Base-by-base conservation (phyloP, 2,329 filamentous ascomycete genomes). In the Botrytis pseudocinerea region DNA sequence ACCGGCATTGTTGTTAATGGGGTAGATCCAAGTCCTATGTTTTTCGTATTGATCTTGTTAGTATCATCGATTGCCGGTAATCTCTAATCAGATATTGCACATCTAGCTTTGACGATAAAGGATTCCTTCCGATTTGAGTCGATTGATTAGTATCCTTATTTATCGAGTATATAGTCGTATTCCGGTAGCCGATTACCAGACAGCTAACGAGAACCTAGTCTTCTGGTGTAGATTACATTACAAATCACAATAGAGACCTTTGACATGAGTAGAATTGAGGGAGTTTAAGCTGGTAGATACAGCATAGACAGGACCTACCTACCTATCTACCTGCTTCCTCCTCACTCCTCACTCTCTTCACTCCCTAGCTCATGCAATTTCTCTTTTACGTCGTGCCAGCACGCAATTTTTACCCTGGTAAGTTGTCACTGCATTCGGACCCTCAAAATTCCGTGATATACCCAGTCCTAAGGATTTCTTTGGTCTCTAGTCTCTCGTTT, bases 361-460 rank as follows among this genome's bases (percentile, higher is more conserved):
- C 48, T n/a, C 48, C 25, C 48, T 51, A 51, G 48, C n/a, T 8
- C 16, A 57, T 18, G n/a, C 51, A 57, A 57, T 28, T 28, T 57
- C 51, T 57, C 51, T 57, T 28, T 1, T 28, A n/a, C 25, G 48
- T 51, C 48, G 48, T 51, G 12, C 51, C 64, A 66, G 64, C 64
- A 66, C 64, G 46, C 65, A 68, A 68, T 68, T 57, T 28, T 44
- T 5, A 68, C 40, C 65, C 65, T 18, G 51, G 51, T 18, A 57
- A 57, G 14, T 32, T 68, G 65, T 25, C 18, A 42, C 48, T 57
- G 65, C 48, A 42, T 42, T 68, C 64, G 64, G 46, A 40, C 64
- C 48, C 48, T 68, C 7, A 14, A 68, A 54, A 42, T 18, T 54
- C 64, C 64, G 46, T 38, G 44, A 38, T 66, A 14, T 38, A 38